Base-by-base conservation (phyloP, 2,329 filamentous ascomycete genomes). In the Alternaria viburni region DNA sequence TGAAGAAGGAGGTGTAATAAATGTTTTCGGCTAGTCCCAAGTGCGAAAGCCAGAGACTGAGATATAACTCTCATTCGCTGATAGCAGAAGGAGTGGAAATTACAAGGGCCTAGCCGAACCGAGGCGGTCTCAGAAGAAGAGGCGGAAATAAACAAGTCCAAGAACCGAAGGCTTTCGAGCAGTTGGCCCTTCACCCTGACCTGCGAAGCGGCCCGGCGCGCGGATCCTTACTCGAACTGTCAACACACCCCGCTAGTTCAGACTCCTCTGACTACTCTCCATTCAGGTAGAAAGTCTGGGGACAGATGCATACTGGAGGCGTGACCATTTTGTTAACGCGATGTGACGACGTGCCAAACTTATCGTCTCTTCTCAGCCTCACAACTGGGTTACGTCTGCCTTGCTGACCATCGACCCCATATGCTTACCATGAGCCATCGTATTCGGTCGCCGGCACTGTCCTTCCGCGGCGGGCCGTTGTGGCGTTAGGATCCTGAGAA, bases 1-100 rank as follows among this genome's bases (percentile, higher is more conserved):
- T 36, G 28, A 52, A 52, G 49, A 52, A 52, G 49, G 49, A 52
- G 49, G 49, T 52, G 49, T 52, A 52, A 52, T 32, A 52, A 36
- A 52, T 52, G 17, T 41, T 41, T n/a, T 52, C 30, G 49, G 49
- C 49, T 36, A 5, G 11, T 23, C 21, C 13, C 49, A 52, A 41
- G 30, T 41, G 19, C 19, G 19, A 52, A 52, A 9, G 30, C 17
- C 9, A 41, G 49, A 23, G 28, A 52, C 21, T 8, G 49, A 23
- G 21, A 15, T 32, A 12, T 25, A 52, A 28, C 30, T 41, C 30
- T 12, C 30, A 52, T 52, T 52, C 49, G 49, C 49, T 17, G 36
- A 30, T 17, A n/a, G 30, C 30, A 52, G 32, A 10, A n/a, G 13
- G 30, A 9, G 28, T 52, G 9, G 49, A 52, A 41, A 52, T 52